phyloP scores from a whole-genome alignment of 2,329 filamentous ascomycete genomes.

The Pyricularia sp. region DNA sequence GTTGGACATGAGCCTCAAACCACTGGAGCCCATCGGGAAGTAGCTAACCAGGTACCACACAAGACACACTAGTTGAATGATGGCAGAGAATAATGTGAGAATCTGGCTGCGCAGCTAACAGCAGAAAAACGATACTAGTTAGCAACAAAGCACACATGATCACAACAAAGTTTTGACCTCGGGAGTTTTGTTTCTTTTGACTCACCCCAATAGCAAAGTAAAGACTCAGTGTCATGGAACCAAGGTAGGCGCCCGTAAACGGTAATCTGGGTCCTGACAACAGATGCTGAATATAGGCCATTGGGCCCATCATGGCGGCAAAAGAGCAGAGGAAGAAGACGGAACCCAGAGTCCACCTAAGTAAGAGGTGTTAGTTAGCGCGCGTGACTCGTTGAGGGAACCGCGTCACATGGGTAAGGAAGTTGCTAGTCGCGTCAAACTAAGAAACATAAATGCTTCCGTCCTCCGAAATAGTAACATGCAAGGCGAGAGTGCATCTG shows the following conservation, averaged over 20 bases:
- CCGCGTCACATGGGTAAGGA: neutral
- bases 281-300: slow-evolving; percentile 75
- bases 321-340: slow-evolving; percentile 85
- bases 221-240: slow-evolving; percentile 79
- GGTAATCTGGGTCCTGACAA: slow-evolving; percentile 76
- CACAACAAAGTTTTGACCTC: neutral
- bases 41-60: slow-evolving; percentile 95
- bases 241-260: slow-evolving; percentile 92
- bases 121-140: slow-evolving; percentile 12
- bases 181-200: slow-evolving; percentile 18
- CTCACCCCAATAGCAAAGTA: slow-evolving; percentile 90
- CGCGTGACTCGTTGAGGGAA: slow-evolving; percentile 3
- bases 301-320: slow-evolving; percentile 87
- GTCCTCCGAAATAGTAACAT: neutral
- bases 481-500: neutral
- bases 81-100: slow-evolving; percentile 74
- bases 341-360: slow-evolving; percentile 91
- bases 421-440: neutral
- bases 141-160: neutral
- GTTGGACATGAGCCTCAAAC: slow-evolving; percentile 74
- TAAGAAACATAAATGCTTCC: neutral
- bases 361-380: slow-evolving; percentile 7
- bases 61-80: slow-evolving; percentile 75
- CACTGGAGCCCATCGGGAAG: slow-evolving; percentile 91
- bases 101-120: slow-evolving; percentile 70